Percentiles rank a stretch among this genome's conserved stretches.
phyloP scores from a whole-genome alignment of 352 stramenopile species.

The Pythium dissimile region DNA sequence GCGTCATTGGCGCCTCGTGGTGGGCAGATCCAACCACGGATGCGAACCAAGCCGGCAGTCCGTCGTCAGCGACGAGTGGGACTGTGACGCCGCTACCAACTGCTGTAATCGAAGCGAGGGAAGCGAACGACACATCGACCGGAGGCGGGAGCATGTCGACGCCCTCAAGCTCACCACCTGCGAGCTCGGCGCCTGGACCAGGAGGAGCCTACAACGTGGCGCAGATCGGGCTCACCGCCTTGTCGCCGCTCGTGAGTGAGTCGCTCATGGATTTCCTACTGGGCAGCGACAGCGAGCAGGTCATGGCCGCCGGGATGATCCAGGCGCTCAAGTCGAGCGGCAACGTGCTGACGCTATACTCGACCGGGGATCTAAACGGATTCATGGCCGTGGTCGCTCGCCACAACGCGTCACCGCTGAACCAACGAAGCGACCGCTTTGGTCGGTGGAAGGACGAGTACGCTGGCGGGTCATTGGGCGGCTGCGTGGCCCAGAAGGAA shows the following conservation, averaged over 20 bases:
- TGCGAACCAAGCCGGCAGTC: neutral
- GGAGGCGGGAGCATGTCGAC: neutral
- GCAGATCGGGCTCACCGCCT: neutral
- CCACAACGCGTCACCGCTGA: conserved; percentile 7
- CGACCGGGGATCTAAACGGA: neutral
- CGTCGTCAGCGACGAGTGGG: neutral
- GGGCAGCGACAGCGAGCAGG: neutral
- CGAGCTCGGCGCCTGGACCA: neutral
- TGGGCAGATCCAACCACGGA: neutral
- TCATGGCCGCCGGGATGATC: neutral
- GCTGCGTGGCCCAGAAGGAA: neutral
- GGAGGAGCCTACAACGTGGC: conserved; percentile 4
- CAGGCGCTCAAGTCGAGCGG: neutral
- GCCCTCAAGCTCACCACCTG: too few relatives aligned
- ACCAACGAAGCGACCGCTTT: conserved; percentile 12
- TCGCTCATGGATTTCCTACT: conserved; percentile 18
- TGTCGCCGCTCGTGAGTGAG: conserved; percentile 6
- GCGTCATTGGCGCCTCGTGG: conserved; percentile 11
- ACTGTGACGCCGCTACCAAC: neutral
- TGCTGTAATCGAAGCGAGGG: conserved; percentile 1
- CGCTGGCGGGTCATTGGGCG: neutral
- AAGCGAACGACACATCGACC: neutral
- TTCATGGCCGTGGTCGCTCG: conserved; percentile 10
- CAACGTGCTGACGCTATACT: conserved; percentile 14
- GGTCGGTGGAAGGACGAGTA: conserved; percentile 6